Percentiles rank a stretch among this genome's conserved stretches.
phyloP scores from a whole-genome alignment of 345 rosid genomes.

The Camelina laxa region DNA sequence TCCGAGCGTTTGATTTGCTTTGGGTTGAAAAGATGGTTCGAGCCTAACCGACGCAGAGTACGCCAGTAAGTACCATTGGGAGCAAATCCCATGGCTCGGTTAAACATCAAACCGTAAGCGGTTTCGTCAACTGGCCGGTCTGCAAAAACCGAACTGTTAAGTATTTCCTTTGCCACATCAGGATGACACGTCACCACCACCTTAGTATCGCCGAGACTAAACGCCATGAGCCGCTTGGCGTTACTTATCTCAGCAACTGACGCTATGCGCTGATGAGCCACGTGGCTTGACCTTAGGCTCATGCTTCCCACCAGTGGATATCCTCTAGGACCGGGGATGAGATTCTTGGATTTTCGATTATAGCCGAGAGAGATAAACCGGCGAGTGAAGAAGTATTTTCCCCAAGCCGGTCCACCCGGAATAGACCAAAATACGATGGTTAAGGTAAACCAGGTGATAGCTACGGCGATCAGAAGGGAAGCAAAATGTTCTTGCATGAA shows the following conservation, averaged over 20 bases:
- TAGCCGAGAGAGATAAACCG: constrained; percentile 32
- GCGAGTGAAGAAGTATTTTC: constrained; percentile 48
- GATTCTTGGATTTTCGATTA: constrained; percentile 36
- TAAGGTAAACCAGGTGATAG: constrained; percentile 50
- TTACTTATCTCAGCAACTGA: constrained; percentile 48
- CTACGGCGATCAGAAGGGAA: constrained; percentile 49
- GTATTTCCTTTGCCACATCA: constrained; percentile 68
- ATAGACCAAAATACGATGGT: constrained; percentile 57
- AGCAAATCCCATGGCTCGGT: constrained; percentile 81
- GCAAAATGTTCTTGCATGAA: constrained; percentile 48
- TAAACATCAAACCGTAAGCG: constrained; percentile 75
- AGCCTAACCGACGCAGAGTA: constrained; percentile 59
- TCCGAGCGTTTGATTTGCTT: constrained; percentile 62
- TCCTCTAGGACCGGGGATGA: constrained; percentile 81
- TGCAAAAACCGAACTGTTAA: constrained; percentile 69
- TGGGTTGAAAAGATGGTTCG: constrained; percentile 65
- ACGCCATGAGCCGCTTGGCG: constrained; percentile 73
- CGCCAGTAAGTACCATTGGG: constrained; percentile 77
- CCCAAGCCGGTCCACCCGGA: constrained; percentile 87
- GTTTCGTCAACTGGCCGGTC: constrained; percentile 83
- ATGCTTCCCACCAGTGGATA: constrained; percentile 70
- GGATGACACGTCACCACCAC: constrained; percentile 69
- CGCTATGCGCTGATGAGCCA: constrained; percentile 69
- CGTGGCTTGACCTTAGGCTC: constrained; percentile 57
- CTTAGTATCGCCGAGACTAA: constrained; percentile 69